Base-by-base conservation (phyloP, 257 asterid genomes). In the Scutellaria barbata region DNA sequence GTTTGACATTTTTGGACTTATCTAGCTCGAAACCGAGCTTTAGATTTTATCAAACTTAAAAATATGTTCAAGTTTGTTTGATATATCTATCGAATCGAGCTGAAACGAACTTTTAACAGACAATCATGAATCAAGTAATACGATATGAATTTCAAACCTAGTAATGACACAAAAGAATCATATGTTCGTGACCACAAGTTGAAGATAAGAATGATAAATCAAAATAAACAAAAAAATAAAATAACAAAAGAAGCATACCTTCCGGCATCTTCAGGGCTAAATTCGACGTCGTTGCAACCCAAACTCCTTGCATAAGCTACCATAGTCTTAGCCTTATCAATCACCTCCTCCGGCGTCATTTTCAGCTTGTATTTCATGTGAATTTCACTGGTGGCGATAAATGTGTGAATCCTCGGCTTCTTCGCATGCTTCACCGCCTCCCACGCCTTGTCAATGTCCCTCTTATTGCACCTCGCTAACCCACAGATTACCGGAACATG, bases 231-330 rank as follows among this genome's bases (percentile, higher is more conserved):
- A n/a, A n/a, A n/a, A n/a, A n/a, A n/a, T n/a, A n/a, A n/a, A n/a
- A n/a, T n/a, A n/a, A n/a, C n/a, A 35, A 22, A n/a, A 17, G 22
- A 17, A 54, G 14, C 45, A 16, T 18, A 93, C 98, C 98, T 94
- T 84, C 96, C 98, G 37, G 96, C 98, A 71, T 94, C 98, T 81
- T 94, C 98, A 0, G 96, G 97, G 75, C 98, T 94, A 50, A 94
- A 94, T 48, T 94, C 98, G 7, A 91, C 97, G 53, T 94, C 97
- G 16, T 72, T 22, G 68, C 97, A 91, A 0, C 98, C 98, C 84
- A 94, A 77, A 48, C 92, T 89, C 85, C 96, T 77, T 5, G 96
- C 98, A 70, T 81, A 86, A n/a, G 86, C 86, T 12, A 94, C 97
- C 98, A 90, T 90, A 61, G 78, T 86, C 79, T 80, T 86, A 25